Evolutionary conservation across 2,329 filamentous ascomycete species (phyloP).

Genomic region (Ophidiomyces ophidiicola): DNA sequence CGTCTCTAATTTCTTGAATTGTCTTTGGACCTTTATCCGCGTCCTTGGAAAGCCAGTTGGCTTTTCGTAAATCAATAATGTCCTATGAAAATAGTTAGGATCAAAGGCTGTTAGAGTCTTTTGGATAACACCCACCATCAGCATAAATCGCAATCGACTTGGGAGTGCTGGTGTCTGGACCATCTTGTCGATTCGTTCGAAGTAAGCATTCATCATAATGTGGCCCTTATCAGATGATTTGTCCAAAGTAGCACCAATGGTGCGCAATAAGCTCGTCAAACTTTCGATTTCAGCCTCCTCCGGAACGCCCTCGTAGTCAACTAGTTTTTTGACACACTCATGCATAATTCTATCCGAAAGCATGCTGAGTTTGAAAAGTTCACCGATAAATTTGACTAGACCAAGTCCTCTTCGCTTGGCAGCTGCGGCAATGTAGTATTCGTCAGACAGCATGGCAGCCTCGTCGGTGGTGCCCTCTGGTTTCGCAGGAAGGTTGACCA

Average conservation of each 20-base stretch:
- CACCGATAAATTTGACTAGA: slow-evolving; percentile 97
- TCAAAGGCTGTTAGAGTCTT: not conserved
- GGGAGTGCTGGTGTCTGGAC: slow-evolving; percentile 66
- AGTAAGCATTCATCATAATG: slow-evolving; percentile 86
- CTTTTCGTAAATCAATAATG: slow-evolving; percentile 67
- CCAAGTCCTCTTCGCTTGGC: slow-evolving; percentile 94
- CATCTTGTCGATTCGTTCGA: slow-evolving; percentile 73
- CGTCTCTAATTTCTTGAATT: slow-evolving; percentile 76
- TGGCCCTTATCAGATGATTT: slow-evolving; percentile 62
- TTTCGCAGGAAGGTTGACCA: slow-evolving; percentile 67
- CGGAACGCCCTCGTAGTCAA: slow-evolving; percentile 85
- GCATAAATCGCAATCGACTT: slow-evolving; percentile 89
- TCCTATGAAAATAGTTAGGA: slow-evolving; percentile 40
- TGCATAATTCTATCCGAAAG: slow-evolving; percentile 99
- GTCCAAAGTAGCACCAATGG: slow-evolving; percentile 81
- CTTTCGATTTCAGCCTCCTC: slow-evolving; percentile 96
- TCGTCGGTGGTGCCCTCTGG: slow-evolving; percentile 62
- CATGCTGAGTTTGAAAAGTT: slow-evolving; percentile 98
- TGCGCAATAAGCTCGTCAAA: slow-evolving; percentile 80
- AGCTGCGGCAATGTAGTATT: slow-evolving; percentile 88
- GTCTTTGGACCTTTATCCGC: slow-evolving; percentile 93
- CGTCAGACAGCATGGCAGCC: slow-evolving; percentile 76
- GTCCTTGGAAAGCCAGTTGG: slow-evolving; percentile 76
- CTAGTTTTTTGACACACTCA: slow-evolving; percentile 91
- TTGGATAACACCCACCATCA: slow-evolving; percentile 46